These are phyloP conservation scores for Penicillium tannophilum DNA, from an alignment of 495 filamentous ascomycete species.

Conservation along the genomic window DNA sequence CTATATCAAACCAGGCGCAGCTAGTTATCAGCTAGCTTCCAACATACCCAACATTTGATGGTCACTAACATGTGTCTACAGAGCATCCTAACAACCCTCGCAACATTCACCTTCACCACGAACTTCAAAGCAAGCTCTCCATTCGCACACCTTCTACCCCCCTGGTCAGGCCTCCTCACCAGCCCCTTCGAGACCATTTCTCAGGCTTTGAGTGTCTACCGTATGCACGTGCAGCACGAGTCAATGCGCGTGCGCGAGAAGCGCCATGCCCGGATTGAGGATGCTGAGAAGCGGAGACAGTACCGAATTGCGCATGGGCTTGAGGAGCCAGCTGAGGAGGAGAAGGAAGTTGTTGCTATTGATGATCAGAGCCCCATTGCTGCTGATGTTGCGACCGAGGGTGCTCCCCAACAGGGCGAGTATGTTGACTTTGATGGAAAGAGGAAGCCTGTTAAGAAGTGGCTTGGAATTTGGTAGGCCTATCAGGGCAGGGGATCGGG, in stretches of 20 bases:
- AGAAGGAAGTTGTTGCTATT: slow-evolving; percentile 9
- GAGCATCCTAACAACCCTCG: slow-evolving; percentile 69
- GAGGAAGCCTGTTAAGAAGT: slow-evolving; percentile 59
- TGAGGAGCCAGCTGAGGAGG: slow-evolving; percentile 47
- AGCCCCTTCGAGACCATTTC: slow-evolving; percentile 64
- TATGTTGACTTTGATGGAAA: slow-evolving; percentile 48
- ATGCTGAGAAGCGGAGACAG: slow-evolving; percentile 74
- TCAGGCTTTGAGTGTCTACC: slow-evolving; percentile 64
- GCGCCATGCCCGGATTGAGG: slow-evolving; percentile 67
- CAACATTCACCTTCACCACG: slow-evolving; percentile 64
- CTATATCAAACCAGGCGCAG: no score
- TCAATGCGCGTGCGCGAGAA: slow-evolving; percentile 64
- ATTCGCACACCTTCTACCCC: slow-evolving; percentile 71
- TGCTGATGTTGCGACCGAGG: slow-evolving; percentile 22
- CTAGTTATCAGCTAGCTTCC: no score
- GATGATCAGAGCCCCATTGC: slow-evolving; percentile 24
- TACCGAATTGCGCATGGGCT: slow-evolving; percentile 84
- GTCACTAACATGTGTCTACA: slow-evolving; percentile 25
- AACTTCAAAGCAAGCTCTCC: slow-evolving; percentile 72
- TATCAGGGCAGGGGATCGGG: not conserved
- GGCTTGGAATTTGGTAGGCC: slow-evolving; percentile 63
- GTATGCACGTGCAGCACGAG: slow-evolving; percentile 66
- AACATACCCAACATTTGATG: not conserved
- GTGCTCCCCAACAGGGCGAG: slow-evolving; percentile 21
- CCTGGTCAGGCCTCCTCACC: slow-evolving; percentile 56